Evolutionary conservation across 441 rosid species (phyloP).

Genomic region (Bocquillonia castaneifolia): DNA sequence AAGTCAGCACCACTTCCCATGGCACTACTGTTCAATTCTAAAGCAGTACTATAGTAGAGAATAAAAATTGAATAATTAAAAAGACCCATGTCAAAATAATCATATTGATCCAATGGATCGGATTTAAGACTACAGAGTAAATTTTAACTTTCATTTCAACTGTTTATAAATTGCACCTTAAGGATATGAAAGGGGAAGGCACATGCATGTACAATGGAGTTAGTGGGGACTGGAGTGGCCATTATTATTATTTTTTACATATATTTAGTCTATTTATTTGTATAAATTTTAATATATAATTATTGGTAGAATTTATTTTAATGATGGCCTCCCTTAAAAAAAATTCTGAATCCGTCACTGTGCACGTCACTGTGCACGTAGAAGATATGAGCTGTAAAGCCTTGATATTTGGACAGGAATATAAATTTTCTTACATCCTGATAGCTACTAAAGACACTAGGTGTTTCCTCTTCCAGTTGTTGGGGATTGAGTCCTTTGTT

Average conservation of each 20-base stretch:
- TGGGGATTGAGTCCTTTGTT: conserved; percentile 1
- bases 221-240: too few species aligned
- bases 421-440: conserved; percentile 5
- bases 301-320: too few species aligned
- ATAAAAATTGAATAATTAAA: background rate
- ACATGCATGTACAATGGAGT: conserved; percentile 18
- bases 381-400: conserved; percentile 35
- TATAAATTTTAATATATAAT: too few species aligned
- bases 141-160: background rate
- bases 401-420: conserved; percentile 26
- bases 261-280: too few species aligned
- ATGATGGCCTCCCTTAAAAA: too few species aligned
- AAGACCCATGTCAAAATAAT: background rate
- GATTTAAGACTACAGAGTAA: background rate
- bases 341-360: too few species aligned
- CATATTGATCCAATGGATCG: background rate
- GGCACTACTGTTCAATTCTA: background rate
- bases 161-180: background rate
- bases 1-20: conserved; percentile 4
- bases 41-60: background rate
- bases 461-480: conserved; percentile 4
- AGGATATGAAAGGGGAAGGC: conserved; percentile 13
- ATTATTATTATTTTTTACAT: too few species aligned
- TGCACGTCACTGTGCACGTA: too few species aligned
- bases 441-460: conserved; percentile 23